Base-by-base conservation (phyloP, 75 land plant genomes). In the Isoetes taiwanensis region DNA sequence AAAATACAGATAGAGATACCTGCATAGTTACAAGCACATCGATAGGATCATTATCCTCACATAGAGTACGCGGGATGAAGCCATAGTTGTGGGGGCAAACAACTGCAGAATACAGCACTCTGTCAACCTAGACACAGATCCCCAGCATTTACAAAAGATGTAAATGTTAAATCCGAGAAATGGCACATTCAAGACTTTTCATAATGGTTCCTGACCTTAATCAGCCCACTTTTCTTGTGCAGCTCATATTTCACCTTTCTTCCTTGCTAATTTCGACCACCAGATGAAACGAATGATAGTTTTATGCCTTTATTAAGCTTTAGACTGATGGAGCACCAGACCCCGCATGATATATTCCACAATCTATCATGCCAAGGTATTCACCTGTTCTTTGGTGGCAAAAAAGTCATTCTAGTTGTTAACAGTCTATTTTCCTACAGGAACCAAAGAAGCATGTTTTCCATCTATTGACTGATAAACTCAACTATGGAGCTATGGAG, bases 301-400 rank as follows among this genome's bases (percentile, higher is more conserved):
- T n/a, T n/a, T n/a, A n/a, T n/a, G n/a, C n/a, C n/a, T n/a, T n/a
- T n/a, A n/a, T n/a, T n/a, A n/a, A n/a, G n/a, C n/a, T n/a, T n/a
- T n/a, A n/a, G n/a, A n/a, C n/a, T n/a, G n/a, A n/a, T n/a, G n/a
- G n/a, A n/a, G n/a, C n/a, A n/a, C n/a, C n/a, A n/a, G n/a, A n/a
- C n/a, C n/a, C n/a, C n/a, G n/a, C n/a, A n/a, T n/a, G n/a, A n/a
- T 84, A 3, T 80, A 79, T 62, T 83, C 86, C 5, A 80, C 80
- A 37, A 34, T 80, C 5, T 42, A 56, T 17, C 52, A 80, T 69
- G 80, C 86, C 20, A 76, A 77, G 84, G 86, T 83, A 35, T 40
- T 43, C 35, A 28, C 30, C 27, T 48, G 10, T 28, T 26, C 2
- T 32, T 54, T 55, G 11, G 2, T 21, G 3, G 12, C 32, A 17